Base-by-base conservation (phyloP, 164 flowering plant genomes). In the Vitis rupestris region DNA sequence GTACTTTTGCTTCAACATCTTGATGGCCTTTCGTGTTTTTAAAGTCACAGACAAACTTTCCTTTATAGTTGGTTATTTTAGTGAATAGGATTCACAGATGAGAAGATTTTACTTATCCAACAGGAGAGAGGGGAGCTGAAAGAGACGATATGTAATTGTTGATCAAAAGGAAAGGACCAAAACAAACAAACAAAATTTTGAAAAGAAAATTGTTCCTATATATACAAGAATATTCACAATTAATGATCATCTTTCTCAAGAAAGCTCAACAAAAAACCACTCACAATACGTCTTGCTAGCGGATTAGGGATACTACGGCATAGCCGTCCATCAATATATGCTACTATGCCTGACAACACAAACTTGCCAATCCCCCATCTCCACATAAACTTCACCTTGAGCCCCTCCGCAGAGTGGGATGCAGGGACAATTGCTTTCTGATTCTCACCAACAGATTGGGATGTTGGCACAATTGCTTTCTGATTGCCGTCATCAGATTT, bases 251-350 rank as follows among this genome's bases (percentile, higher is more conserved):
- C 80, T 15, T 78, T 82, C 64, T 92, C 99, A n/a, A 95, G 87
- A 70, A 88, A 89, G 79, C 92, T 92, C 82, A 95, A 75, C 79
- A 92, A 54, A 69, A 91, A 92, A 31, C 99, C 98, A 74, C 99
- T 91, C 9, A 95, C 99, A 59, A 95, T 89, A 58, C 98, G 78
- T 58, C 99, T 87, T 0, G 88, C 94, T 10, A 90, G 37, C 2
- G 96, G 86, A 70, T 90, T 78, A 51, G 94, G 96, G 72, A 95
- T 92, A 75, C 74, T 59, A 7, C 96, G 93, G 74, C 99, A 95
- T 51, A 95, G 71, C 59, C 98, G 80, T n/a, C 99, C 99, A 78
- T 95, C 99, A 37, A 93, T 31, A 75, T 95, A 92, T 50, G 99
- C 98, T 55, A 95, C 63, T 55, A 90, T 56, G 59, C 93, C 97